phyloP scores from a whole-genome alignment of 352 stramenopile genomes.

The Blastocystis hominis region DNA sequence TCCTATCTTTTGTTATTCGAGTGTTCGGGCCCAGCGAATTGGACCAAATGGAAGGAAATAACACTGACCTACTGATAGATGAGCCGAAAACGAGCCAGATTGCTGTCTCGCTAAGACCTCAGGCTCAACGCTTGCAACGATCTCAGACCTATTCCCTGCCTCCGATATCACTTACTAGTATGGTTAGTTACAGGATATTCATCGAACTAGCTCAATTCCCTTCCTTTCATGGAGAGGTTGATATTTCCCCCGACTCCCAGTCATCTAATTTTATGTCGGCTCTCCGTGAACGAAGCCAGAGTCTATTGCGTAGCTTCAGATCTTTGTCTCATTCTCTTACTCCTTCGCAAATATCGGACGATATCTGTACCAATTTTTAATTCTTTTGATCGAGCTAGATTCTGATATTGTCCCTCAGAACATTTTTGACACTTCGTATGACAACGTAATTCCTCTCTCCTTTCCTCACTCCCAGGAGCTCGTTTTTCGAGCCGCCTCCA shows the following conservation, averaged over 20 bases:
- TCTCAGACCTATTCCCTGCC: background rate
- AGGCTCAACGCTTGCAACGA: background rate
- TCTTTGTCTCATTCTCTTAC: background rate
- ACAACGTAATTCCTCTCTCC: background rate
- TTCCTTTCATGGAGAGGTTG: background rate
- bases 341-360: background rate
- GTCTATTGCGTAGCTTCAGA: background rate
- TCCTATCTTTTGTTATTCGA: no score
- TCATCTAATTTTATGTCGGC: background rate
- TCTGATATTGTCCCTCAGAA: background rate
- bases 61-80: background rate
- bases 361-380: background rate
- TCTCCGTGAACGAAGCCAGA: background rate
- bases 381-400: background rate
- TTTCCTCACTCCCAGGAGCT: background rate
- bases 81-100: background rate
- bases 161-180: no score
- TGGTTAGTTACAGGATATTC: no score
- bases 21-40: no score
- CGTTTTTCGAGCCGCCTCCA: background rate
- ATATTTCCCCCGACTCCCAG: background rate
- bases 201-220: no score
- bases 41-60: background rate
- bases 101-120: background rate
- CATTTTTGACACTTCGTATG: constrained; percentile 14